Evolutionary conservation across 495 filamentous ascomycete genomes (phyloP), one percentile per base, ranked within the genome.

Genomic region (Aspergillus conjunctus): DNA sequence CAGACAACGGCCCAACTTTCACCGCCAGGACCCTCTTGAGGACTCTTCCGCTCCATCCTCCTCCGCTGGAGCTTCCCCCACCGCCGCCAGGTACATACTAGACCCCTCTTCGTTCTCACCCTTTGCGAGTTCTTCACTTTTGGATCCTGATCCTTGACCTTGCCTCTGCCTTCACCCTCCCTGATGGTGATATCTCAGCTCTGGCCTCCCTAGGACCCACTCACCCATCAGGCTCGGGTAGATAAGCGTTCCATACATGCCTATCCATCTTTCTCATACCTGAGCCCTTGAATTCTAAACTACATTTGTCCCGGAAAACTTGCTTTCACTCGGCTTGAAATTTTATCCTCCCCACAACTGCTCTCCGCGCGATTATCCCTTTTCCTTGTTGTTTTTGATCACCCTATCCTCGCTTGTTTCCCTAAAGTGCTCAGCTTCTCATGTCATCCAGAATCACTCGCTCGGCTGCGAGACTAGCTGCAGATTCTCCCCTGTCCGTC

Each of bases 381-480:
- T 43, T 49, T 6, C 51, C 22, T 34, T 3, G 30, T 30, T 50
- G 26, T 45, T 53, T 51, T 63, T 34, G 51, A 50, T 53, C 41
- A 45, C 26, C 61, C 11, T 51, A 34, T 37, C 53, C 18, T 51
- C 4, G 20, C 44, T 30, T 22, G 32, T 58, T 52, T 31, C 60
- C 18, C 30, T 20, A 22, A 61, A 62, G 68, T 71, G 65, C 41
- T 59, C 64, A 68, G 49, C 68, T 78, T 79, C 89, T 90, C 85
- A 92, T 91, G 89, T 89, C 89, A 82, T 73, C 83, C 84, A 93
- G 90, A 86, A 83, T 88, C 59, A 92, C 89, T 77, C 86, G 89
- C 73, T 91, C 89, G 65, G 84, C 89, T 66, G 85, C 89, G 75
- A 88, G 88, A 80, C 82, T 85, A 81, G 88, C 88, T 73, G 88